Evolutionary conservation across 1,284 basidiomycete genomes (phyloP), one percentile per base, ranked within the genome.

Genomic region (Limonomyces culmigenus): DNA sequence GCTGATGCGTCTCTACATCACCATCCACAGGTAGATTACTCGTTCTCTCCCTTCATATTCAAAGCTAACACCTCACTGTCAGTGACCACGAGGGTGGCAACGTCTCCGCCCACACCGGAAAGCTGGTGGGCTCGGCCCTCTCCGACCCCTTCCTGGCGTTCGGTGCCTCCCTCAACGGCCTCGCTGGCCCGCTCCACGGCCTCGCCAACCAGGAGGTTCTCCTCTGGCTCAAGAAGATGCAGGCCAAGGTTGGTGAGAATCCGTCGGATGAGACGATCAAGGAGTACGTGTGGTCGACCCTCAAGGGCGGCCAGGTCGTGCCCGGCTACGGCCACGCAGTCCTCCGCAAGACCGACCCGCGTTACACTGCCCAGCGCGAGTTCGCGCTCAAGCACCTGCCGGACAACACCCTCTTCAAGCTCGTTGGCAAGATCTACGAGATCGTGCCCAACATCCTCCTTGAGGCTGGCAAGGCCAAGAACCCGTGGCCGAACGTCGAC

Each of bases 1-100:
- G 62, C 74, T 96, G 45, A 75, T 97, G 59, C 75, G 93, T 49
- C 73, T 97, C 42, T 98, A 97, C 71, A 79, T 97, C 60, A 93
- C 91, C 51, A 93, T 98, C 52, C 93, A 98, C 73, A 81, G n/a
- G n/a, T n/a, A n/a, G n/a, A n/a, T n/a, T n/a, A n/a, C 73, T 71
- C 29, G 44, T 41, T 10, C 8, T 32, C 17, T 36, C 13, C 3
- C 19, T 23, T 33, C 33, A 35, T 36, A 27, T 37, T 35, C 58
- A 59, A 17, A 17, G 3, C 25, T 5, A 12, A 23, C 38, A 85
- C n/a, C n/a, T n/a, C n/a, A n/a, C n/a, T n/a, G n/a, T n/a, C n/a
- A n/a, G 85, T 53, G 92, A 97, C 58, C 92, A 97, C 63, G 92
- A 97, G 62, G 93, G 93, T 56, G 93, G 93, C 37, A 97, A 97